Conservation (phyloP, 176 grass and related monocot species). For the Oryza officinalis region DNA sequence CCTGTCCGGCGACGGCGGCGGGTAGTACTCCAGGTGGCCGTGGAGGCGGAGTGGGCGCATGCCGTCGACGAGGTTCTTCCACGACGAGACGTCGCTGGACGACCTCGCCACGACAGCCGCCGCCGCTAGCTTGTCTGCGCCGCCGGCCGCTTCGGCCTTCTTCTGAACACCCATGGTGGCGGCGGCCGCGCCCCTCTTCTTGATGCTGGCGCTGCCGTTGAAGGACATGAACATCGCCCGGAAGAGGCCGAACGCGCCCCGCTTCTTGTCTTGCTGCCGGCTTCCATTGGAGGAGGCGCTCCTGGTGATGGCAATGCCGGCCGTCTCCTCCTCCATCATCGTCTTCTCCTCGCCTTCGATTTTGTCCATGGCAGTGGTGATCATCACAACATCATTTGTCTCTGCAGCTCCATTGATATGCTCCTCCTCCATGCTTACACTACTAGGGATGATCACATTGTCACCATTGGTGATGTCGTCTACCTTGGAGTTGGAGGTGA, state of each 20-base stretch:
- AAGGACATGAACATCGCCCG: constrained; percentile 22
- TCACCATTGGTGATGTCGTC: not conserved
- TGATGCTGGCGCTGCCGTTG: not conserved
- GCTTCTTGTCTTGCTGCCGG: constrained; percentile 21
- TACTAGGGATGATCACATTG: not conserved
- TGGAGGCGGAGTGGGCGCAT: constrained; percentile 64
- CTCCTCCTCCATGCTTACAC: not conserved
- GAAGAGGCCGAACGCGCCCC: constrained; percentile 33
- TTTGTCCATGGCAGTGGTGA: not conserved
- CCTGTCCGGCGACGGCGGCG: constrained; percentile 34
- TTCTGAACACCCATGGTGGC: not conserved
- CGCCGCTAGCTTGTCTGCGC: too few species aligned
- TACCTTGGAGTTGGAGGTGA: not conserved
- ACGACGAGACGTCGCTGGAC: constrained; percentile 9
- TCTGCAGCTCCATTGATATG: not conserved
- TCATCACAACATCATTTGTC: not conserved
- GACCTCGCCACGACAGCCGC: not conserved
- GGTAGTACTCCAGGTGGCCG: constrained; percentile 33
- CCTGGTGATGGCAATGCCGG: not conserved
- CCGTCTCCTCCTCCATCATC: not conserved
- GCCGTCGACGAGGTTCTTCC: constrained; percentile 53
- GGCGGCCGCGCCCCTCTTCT: not conserved
- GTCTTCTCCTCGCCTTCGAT: not conserved
- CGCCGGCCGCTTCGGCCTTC: not conserved
- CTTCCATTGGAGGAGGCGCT: not conserved